Percentiles rank a stretch among this genome's conserved stretches.
Conservation (phyloP, 352 stramenopile genomes). For the Globisporangium orthogonon region DNA sequence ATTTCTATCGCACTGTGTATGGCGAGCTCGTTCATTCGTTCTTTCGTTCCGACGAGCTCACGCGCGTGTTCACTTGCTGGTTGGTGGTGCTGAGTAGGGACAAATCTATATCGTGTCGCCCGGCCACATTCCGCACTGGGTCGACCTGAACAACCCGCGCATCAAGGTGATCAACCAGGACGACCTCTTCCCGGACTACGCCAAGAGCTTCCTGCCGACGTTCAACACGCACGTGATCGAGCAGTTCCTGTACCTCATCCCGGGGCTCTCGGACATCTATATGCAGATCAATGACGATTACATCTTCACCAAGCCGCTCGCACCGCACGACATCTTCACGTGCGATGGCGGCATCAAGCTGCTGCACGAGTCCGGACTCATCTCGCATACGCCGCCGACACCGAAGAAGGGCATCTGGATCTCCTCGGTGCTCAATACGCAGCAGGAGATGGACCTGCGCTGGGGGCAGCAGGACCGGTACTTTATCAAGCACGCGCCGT, state of each 20-base stretch:
- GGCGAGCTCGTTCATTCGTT: no score
- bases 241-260: slow-evolving; percentile 86
- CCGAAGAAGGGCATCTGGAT: slow-evolving; percentile 87
- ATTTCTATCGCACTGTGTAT: neutral
- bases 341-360: slow-evolving; percentile 82
- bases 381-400: slow-evolving; percentile 66
- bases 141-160: slow-evolving; percentile 72
- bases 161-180: slow-evolving; percentile 88
- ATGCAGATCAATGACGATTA: slow-evolving; percentile 91
- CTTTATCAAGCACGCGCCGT: slow-evolving; percentile 88
- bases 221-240: slow-evolving; percentile 90
- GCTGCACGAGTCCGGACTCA: slow-evolving; percentile 68
- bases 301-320: slow-evolving; percentile 79
- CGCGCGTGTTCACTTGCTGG: no score
- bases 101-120: slow-evolving; percentile 84
- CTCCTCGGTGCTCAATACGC: slow-evolving; percentile 82
- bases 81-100: slow-evolving; percentile 17
- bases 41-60: no score
- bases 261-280: slow-evolving; percentile 82
- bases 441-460: slow-evolving; percentile 82
- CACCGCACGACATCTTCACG: slow-evolving; percentile 82
- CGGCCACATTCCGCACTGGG: slow-evolving; percentile 77
- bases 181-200: slow-evolving; percentile 76
- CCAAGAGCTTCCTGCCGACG: slow-evolving; percentile 71
- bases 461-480: slow-evolving; percentile 73